Evolutionary conservation across 164 flowering plant genomes (phyloP).

Genomic region (Chimonanthus praecox): DNA sequence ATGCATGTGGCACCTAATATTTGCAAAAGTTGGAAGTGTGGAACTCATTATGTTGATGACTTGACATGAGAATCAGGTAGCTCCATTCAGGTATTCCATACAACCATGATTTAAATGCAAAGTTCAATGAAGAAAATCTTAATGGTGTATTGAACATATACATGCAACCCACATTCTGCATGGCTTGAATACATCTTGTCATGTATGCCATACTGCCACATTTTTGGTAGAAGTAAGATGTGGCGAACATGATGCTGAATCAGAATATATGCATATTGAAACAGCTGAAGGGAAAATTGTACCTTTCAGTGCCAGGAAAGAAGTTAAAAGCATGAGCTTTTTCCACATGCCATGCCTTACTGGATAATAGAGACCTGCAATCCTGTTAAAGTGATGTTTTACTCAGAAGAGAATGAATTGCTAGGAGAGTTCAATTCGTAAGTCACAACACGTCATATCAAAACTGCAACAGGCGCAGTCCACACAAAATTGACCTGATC

Average conservation of each 20-base stretch:
- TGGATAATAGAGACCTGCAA: constrained; percentile 66
- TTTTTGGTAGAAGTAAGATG: neutral
- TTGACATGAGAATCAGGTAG: neutral
- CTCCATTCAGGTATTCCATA: neutral
- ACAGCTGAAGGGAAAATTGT: constrained; percentile 4
- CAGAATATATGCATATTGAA: neutral
- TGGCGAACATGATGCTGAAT: neutral
- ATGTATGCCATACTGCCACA: neutral
- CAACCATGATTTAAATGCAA: neutral
- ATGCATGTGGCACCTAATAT: neutral
- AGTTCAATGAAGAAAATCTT: neutral
- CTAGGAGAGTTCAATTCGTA: neutral
- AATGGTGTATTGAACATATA: neutral
- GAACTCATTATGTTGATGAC: neutral
- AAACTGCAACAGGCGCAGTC: neutral
- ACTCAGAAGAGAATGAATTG: neutral
- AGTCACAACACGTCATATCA: neutral
- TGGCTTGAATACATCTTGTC: neutral
- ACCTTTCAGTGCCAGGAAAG: constrained; percentile 95
- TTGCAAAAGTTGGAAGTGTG: neutral
- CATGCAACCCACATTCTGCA: neutral
- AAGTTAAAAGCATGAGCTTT: constrained; percentile 92
- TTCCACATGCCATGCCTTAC: constrained; percentile 71
- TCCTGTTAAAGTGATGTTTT: constrained; percentile 42
- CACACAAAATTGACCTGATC: neutral